These are phyloP conservation scores for Aegilops speltoides DNA, from an alignment of 176 grass and related monocot genomes.

Conservation along the genomic window DNA sequence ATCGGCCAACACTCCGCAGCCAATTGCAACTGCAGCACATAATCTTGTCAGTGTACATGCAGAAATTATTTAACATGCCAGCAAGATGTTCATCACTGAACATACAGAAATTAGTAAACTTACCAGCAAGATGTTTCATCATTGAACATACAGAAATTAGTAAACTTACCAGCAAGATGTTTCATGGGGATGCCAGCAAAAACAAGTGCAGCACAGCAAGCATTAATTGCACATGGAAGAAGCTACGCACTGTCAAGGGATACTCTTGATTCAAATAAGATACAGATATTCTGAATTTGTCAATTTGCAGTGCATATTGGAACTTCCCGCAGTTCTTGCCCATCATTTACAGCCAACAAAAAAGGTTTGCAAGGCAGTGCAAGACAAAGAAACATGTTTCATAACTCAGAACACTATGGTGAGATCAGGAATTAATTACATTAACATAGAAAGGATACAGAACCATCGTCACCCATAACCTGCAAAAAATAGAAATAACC, in stretches of 20 bases:
- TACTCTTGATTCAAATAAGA: not conserved
- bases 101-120: slow-evolving; percentile 23
- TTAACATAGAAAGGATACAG: slow-evolving; percentile 83
- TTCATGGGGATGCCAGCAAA: slow-evolving; percentile 86
- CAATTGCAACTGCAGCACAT: slow-evolving; percentile 72
- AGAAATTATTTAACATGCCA: slow-evolving; percentile 46
- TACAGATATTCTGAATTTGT: not conserved
- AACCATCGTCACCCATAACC: slow-evolving; percentile 87
- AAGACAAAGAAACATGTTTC: not conserved
- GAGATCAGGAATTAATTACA: not conserved
- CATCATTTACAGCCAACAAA: not conserved
- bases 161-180: slow-evolving; percentile 76
- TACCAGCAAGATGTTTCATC: slow-evolving; percentile 58
- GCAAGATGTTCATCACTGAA: slow-evolving; percentile 41
- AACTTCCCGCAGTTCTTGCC: not conserved
- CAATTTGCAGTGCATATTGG: not conserved
- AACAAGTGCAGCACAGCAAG: slow-evolving; percentile 74
- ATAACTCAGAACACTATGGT: not conserved
- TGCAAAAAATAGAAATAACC: no score
- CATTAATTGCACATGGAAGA: slow-evolving; percentile 94
- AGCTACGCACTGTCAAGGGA: slow-evolving; percentile 77
- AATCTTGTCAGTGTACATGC: slow-evolving; percentile 19
- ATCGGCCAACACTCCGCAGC: slow-evolving; percentile 69
- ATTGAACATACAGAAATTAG: not conserved
- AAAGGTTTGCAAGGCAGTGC: not conserved